phyloP scores from a whole-genome alignment of 2,329 filamentous ascomycete genomes.

The Trichoderma atroviride region DNA sequence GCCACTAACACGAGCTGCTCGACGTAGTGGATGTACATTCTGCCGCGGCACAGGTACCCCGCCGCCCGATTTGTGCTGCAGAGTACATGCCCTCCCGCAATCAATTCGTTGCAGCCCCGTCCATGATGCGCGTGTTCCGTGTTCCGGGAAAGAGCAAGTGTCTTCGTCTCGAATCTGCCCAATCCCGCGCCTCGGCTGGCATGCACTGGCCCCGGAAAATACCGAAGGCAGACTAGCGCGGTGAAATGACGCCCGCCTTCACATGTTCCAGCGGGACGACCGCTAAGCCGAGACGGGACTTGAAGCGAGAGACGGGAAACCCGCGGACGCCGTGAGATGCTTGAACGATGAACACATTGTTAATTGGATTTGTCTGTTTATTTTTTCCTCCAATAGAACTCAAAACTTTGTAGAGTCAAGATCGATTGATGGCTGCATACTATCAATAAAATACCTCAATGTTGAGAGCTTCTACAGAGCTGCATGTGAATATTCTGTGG shows the following conservation, averaged over 20 bases:
- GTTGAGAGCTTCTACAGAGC: not conserved
- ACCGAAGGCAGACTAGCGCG: not conserved
- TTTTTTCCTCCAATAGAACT: not conserved
- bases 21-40: not conserved
- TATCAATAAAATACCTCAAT: not conserved
- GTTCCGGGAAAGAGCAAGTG: conserved; percentile 17
- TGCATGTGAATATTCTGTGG: not conserved
- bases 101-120: not conserved
- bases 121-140: conserved; percentile 16
- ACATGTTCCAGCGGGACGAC: conserved; percentile 10
- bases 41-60: not conserved
- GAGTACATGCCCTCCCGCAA: not conserved
- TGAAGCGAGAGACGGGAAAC: not conserved
- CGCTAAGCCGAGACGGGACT: conserved; percentile 9
- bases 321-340: conserved; percentile 27
- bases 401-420: not conserved
- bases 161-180: not conserved
- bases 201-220: not conserved
- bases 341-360: not conserved
- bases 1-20: conserved; percentile 20
- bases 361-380: not conserved
- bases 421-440: not conserved
- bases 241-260: conserved; percentile 3
- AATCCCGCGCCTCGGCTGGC: conserved; percentile 2
- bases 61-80: not conserved